phyloP scores from a whole-genome alignment of 2,329 filamentous ascomycete genomes.

The Diaporthe eres region DNA sequence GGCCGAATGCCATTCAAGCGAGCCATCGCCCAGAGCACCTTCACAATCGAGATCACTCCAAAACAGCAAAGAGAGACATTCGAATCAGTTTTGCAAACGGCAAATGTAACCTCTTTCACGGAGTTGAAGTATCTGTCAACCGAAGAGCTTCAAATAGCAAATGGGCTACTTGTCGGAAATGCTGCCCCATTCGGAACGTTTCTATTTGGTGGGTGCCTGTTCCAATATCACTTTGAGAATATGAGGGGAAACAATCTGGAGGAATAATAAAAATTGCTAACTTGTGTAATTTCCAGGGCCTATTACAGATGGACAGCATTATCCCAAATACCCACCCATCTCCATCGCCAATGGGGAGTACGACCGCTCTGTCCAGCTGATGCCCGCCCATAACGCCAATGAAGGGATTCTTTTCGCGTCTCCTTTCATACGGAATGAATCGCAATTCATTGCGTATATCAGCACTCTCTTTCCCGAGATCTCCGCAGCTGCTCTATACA shows the following conservation, averaged over 20 bases:
- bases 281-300: neutral
- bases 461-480: neutral
- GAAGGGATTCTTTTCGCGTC: neutral
- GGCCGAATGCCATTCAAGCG: neutral
- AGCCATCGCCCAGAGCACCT: neutral
- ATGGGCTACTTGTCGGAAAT: neutral
- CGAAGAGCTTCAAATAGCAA: neutral
- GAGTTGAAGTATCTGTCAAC: neutral
- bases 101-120: neutral
- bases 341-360: slow-evolving; percentile 1
- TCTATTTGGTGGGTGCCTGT: neutral
- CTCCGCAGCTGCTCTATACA: neutral
- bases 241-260: neutral
- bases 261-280: neutral
- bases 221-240: neutral
- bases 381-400: neutral
- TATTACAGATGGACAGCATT: neutral
- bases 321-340: neutral
- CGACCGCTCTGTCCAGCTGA: neutral
- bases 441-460: neutral
- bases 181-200: neutral
- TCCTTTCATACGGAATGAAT: neutral
- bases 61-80: neutral
- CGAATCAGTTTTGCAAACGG: neutral
- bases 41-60: neutral